Evolutionary conservation across 1,139 yeast genomes (phyloP).

Genomic region (Nematodospora anomalae): DNA sequence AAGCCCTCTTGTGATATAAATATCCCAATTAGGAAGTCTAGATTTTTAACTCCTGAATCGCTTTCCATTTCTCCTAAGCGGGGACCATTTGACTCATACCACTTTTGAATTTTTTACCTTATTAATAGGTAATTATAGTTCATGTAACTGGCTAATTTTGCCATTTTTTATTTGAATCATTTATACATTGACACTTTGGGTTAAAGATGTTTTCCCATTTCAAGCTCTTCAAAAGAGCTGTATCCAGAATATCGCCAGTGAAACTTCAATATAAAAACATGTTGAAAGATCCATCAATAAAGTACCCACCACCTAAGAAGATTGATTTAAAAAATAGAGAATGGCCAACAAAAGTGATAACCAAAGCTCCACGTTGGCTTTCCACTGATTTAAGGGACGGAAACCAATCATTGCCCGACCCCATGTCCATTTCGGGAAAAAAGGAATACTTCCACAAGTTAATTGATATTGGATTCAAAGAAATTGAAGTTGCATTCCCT

Average conservation of each 20-base stretch:
- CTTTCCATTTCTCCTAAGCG: conserved; percentile 2
- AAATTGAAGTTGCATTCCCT: conserved; percentile 95
- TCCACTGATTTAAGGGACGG: conserved; percentile 97
- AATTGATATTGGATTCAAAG: conserved; percentile 90
- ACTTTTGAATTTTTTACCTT: conserved; percentile 1
- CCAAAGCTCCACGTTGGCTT: conserved; percentile 91
- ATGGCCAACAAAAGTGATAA: conserved; percentile 81
- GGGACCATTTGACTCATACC: neutral
- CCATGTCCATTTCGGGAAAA: conserved; percentile 90
- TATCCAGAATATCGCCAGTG: conserved; percentile 20
- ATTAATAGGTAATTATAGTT: too few relatives aligned
- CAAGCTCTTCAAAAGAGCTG: conserved; percentile 29
- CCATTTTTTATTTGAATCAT: too few relatives aligned
- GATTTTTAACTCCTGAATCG: conserved; percentile 1
- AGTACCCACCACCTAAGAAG: conserved; percentile 70
- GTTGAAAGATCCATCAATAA: conserved; percentile 71
- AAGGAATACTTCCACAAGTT: conserved; percentile 83
- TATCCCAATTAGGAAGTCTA: conserved; percentile 8
- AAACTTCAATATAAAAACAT: conserved; percentile 25
- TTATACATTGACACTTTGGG: too few relatives aligned
- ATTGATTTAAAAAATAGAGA: conserved; percentile 71
- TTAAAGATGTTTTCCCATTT: conserved; percentile 27
- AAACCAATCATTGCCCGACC: conserved; percentile 95
- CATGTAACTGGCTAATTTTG: too few relatives aligned
- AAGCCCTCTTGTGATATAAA: too few relatives aligned